Percentiles rank a stretch among this genome's conserved stretches.
Conservation (phyloP, 176 grass and related monocot species). For the Zoysia pacifica region DNA sequence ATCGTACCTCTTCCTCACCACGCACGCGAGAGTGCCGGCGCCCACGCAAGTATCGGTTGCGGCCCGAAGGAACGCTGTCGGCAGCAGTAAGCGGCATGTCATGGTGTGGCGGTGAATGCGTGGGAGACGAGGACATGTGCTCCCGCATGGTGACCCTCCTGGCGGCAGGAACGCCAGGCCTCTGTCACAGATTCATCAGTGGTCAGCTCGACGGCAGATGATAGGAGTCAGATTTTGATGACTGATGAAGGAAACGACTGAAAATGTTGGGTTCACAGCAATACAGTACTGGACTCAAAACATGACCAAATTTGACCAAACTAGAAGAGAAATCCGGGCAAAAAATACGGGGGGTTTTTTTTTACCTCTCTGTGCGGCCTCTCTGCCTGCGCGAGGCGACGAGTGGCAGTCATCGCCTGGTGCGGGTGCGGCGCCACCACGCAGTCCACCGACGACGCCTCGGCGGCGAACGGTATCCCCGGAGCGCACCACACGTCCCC, state of each 20-base stretch:
- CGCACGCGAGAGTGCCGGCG: slow-evolving; percentile 45
- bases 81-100: slow-evolving; percentile 38
- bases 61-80: slow-evolving; percentile 43
- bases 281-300: neutral
- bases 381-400: slow-evolving; percentile 46
- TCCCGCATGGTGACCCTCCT: slow-evolving; percentile 67
- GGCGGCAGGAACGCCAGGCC: slow-evolving; percentile 33
- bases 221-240: neutral
- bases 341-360: neutral
- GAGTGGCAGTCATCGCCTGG: slow-evolving; percentile 18
- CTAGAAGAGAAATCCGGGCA: neutral
- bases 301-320: slow-evolving; percentile 3
- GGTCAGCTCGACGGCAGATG: slow-evolving; percentile 25
- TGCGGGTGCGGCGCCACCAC: slow-evolving; percentile 66
- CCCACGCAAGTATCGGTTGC: slow-evolving; percentile 28
- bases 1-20: slow-evolving; percentile 65
- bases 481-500: slow-evolving; percentile 89
- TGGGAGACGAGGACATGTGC: slow-evolving; percentile 54
- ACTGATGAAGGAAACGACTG: slow-evolving; percentile 11
- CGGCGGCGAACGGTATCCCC: slow-evolving; percentile 72
- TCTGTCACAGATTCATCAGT: slow-evolving; percentile 16
- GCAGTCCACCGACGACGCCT: slow-evolving; percentile 83
- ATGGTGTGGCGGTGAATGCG: slow-evolving; percentile 55
- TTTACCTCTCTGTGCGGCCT: slow-evolving; percentile 68
- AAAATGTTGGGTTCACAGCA: neutral